Evolutionary conservation across 805 yeast genomes (phyloP).

Genomic region (Metschnikowia rubicola): DNA sequence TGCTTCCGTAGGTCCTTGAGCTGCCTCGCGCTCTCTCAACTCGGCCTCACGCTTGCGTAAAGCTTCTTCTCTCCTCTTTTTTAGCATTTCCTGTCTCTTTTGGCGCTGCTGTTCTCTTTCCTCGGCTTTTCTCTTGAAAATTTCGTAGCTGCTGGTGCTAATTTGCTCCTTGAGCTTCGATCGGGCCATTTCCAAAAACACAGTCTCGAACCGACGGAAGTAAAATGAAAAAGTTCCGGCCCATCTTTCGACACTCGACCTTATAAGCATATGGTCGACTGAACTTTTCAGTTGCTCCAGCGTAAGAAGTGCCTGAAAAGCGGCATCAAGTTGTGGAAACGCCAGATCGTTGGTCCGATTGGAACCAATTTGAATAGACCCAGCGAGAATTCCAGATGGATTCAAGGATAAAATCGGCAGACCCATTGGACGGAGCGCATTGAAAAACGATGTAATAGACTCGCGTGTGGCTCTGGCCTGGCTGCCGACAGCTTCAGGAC

Average conservation of each 20-base stretch:
- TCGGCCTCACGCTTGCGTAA: slow-evolving; percentile 26
- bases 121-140: slow-evolving; percentile 27
- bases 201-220: slow-evolving; percentile 1
- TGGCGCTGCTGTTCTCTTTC: slow-evolving; percentile 24
- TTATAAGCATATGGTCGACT: slow-evolving; percentile 25
- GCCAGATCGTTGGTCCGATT: slow-evolving; percentile 1
- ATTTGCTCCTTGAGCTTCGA: slow-evolving; percentile 28
- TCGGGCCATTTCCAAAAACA: slow-evolving; percentile 4
- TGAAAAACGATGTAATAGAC: slow-evolving; percentile 25
- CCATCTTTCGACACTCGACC: slow-evolving; percentile 69
- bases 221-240: slow-evolving; percentile 42
- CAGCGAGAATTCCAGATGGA: slow-evolving; percentile 5
- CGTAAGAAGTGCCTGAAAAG: slow-evolving; percentile 20
- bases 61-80: slow-evolving; percentile 32
- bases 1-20: background rate
- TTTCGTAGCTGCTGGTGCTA: slow-evolving; percentile 45
- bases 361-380: slow-evolving; percentile 4
- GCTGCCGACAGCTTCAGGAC: slow-evolving; percentile 13
- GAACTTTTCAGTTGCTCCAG: slow-evolving; percentile 10
- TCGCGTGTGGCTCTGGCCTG: slow-evolving; percentile 16
- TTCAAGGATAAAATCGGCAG: slow-evolving; percentile 14
- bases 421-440: slow-evolving; percentile 24
- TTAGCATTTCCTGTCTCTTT: slow-evolving; percentile 27
- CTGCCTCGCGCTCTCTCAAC: slow-evolving; percentile 19
- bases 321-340: slow-evolving; percentile 23